Base-by-base conservation (phyloP, 2,329 filamentous ascomycete species). In the Curvularia eragrostidis region DNA sequence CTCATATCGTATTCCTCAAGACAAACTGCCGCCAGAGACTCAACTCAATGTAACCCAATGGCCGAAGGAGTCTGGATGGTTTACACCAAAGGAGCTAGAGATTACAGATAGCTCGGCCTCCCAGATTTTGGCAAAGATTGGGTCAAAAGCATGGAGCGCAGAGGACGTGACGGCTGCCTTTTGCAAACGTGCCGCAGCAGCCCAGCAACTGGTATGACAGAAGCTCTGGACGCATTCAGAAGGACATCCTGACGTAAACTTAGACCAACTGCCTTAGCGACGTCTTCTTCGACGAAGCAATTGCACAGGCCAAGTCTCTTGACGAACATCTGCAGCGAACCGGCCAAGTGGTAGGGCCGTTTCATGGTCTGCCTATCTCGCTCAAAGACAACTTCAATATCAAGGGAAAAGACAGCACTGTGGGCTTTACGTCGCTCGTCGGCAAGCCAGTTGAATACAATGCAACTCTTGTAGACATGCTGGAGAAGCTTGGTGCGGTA, bases 311-410 rank as follows among this genome's bases (percentile, higher is more conserved):
- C 3, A 80, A 81, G 61, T 75, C 81, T 36, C 78, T 86, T 0
- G 85, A 88, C 66, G 76, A 81, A 0, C 78, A 85, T 56, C 77
- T 84, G 3, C 63, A 74, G 19, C 75, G 73, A 48, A 82, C 76
- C 12, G 80, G 80, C 24, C 74, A 78, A 60, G 72, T 81, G 0
- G 75, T 83, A 36, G 89, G 89, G 0, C 88, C 89, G 1, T 80
- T 92, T 1, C 89, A 91, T 72, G 89, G 87, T 71, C 57, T 89
- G 0, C 86, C 87, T 0, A 78, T 89, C 47, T 85, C 87, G 0
- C 81, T 92, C 46, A 92, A 92, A 68, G 89, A 91, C 75, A 87
- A 88, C 68, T 88, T 91, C 79, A 83, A 90, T 56, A 77, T 90
- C 13, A 71, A 74, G 2, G 86, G 86, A 5, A 79, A 86, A 12